These are phyloP conservation scores for Carex scoparia DNA, from an alignment of 176 grass and related monocot genomes.

Conservation along the genomic window DNA sequence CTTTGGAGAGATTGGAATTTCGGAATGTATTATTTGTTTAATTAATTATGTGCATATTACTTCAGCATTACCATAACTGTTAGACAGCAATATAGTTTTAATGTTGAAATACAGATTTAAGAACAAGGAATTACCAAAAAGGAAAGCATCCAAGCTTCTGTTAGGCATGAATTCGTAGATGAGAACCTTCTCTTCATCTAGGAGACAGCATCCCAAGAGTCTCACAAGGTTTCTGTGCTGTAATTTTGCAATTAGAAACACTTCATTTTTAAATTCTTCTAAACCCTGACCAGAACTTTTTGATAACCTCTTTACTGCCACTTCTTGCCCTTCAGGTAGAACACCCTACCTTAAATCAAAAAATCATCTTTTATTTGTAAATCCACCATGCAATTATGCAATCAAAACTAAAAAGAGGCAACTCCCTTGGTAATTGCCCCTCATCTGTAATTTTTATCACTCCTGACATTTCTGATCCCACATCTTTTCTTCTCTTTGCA, in stretches of 20 bases:
- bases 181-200: constrained; percentile 27
- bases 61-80: no score
- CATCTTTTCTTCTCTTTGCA: constrained; percentile 8
- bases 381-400: not conserved
- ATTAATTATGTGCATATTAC: not conserved
- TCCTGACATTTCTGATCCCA: not conserved
- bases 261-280: constrained; percentile 28
- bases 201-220: constrained; percentile 15
- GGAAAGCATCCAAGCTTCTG: constrained; percentile 17
- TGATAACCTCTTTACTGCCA: constrained; percentile 19
- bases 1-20: not conserved
- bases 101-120: not conserved
- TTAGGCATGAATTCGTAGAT: constrained; percentile 26
- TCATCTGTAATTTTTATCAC: constrained; percentile 23
- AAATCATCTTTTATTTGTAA: no score
- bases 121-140: constrained; percentile 8
- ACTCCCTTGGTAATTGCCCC: constrained; percentile 4
- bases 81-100: not conserved
- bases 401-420: constrained; percentile 21
- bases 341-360: not conserved
- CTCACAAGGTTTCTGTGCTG: constrained; percentile 21
- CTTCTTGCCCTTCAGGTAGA: constrained; percentile 14
- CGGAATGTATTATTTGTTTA: not conserved
- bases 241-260: constrained; percentile 24
- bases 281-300: constrained; percentile 10